Conservation (phyloP, 208 protist species). For the Acanthamoeba quina region DNA sequence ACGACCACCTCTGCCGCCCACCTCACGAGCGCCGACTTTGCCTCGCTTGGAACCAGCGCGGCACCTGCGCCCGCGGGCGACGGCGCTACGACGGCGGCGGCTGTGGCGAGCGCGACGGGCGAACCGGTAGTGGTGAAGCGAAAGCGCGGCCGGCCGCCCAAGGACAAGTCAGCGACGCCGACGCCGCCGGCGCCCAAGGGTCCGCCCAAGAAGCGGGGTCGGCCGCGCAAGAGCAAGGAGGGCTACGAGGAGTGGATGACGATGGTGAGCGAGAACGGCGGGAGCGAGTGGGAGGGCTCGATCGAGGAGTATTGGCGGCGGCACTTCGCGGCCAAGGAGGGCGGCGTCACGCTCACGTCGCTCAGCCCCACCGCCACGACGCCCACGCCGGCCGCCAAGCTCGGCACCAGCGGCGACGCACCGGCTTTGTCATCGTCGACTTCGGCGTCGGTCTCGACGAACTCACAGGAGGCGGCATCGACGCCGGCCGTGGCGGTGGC, state of each 20-base stretch:
- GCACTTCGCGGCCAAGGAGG: not conserved
- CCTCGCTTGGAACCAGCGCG: no score
- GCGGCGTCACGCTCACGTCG: not conserved
- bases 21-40: no score
- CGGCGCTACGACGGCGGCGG: not conserved
- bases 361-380: not conserved
- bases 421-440: not conserved
- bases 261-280: not conserved
- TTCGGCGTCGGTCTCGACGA: not conserved
- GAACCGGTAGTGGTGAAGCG: constrained; percentile 13
- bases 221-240: constrained; percentile 56
- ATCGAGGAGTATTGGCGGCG: constrained; percentile 47
- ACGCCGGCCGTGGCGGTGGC: not conserved
- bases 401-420: not conserved
- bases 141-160: constrained; percentile 47
- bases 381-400: not conserved
- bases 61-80: no score
- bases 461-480: not conserved
- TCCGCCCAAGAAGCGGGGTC: constrained; percentile 40
- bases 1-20: no score
- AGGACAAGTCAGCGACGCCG: constrained; percentile 21
- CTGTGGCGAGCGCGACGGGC: not conserved
- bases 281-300: constrained; percentile 6
- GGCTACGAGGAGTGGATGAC: constrained; percentile 63
- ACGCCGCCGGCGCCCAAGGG: not conserved